Evolutionary conservation across 352 stramenopile genomes (phyloP).

Genomic region (Hyaloperonospora arabidopsidis): DNA sequence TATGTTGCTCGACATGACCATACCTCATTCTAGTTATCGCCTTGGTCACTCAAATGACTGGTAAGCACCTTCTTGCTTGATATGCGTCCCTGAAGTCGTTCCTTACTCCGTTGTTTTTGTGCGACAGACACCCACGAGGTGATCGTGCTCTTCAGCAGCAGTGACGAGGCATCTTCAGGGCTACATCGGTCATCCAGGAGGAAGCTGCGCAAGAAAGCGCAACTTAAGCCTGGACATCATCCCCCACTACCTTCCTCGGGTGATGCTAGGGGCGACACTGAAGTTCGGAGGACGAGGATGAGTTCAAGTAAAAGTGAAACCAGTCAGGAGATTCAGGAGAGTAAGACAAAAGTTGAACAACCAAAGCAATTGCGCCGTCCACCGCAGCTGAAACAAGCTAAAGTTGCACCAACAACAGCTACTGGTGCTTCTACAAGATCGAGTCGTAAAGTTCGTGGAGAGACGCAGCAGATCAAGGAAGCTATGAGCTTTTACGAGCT

Average conservation of each 20-base stretch:
- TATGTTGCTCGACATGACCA: no score
- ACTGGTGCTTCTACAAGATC: slow-evolving; percentile 3
- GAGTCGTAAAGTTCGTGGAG: slow-evolving; percentile 3
- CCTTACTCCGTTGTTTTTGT: neutral
- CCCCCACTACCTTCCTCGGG: slow-evolving; percentile 3
- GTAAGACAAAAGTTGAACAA: slow-evolving; percentile 1
- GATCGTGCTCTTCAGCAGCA: slow-evolving; percentile 24
- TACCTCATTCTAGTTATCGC: no score
- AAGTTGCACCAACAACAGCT: slow-evolving; percentile 16
- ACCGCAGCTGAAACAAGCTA: slow-evolving; percentile 11
- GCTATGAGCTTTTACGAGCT: slow-evolving; percentile 40
- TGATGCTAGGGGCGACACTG: neutral
- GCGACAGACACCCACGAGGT: slow-evolving; percentile 18
- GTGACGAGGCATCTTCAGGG: slow-evolving; percentile 16
- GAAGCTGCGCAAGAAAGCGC: slow-evolving; percentile 10
- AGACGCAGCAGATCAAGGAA: slow-evolving; percentile 29
- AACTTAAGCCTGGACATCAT: slow-evolving; percentile 7
- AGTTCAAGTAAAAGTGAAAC: no score
- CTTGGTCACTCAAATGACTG: no score
- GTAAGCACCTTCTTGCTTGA: no score
- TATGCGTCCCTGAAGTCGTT: neutral
- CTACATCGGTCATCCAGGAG: slow-evolving; percentile 3
- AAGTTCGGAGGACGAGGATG: no score
- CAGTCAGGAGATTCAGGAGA: no score
- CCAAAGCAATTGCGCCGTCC: slow-evolving; percentile 10